Percentiles rank a stretch among this genome's conserved stretches.
These are phyloP conservation scores for Dissoconium aciculare DNA, from an alignment of 2,329 filamentous ascomycete species.

Conservation along the genomic window DNA sequence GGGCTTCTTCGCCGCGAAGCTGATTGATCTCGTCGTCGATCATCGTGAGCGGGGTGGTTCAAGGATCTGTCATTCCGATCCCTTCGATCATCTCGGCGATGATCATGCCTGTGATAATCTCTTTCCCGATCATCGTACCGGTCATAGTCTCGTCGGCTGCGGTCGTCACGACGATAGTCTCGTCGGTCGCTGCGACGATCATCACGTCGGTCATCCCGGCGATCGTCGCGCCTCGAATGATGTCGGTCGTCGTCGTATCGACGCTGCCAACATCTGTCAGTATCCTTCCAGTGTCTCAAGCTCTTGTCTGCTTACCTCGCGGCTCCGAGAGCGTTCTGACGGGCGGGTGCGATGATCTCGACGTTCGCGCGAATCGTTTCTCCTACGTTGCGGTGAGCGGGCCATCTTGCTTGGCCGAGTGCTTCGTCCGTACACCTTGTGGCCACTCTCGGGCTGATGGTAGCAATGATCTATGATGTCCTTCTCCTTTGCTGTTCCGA, in stretches of 20 bases:
- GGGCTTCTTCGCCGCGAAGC: not conserved
- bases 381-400: conserved; percentile 16
- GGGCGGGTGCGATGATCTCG: conserved; percentile 6
- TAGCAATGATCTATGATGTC: conserved; percentile 6
- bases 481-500: too few species aligned
- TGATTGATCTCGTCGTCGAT: not conserved
- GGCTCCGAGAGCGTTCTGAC: conserved; percentile 6
- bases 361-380: conserved; percentile 10
- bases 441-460: conserved; percentile 5
- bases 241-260: not conserved
- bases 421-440: conserved; percentile 7
- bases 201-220: not conserved
- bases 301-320: conserved; percentile 5
- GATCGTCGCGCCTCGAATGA: conserved; percentile 3
- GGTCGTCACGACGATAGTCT: conserved; percentile 8
- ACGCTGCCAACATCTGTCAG: not conserved
- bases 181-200: conserved; percentile 5
- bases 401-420: conserved; percentile 12
- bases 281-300: not conserved
- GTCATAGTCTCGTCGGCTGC: conserved; percentile 12
- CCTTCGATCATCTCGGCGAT: conserved; percentile 45
- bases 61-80: conserved; percentile 29
- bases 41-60: conserved; percentile 2
- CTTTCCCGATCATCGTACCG: conserved; percentile 43
- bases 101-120: conserved; percentile 50